Percentiles rank a stretch among this genome's conserved stretches.
These are phyloP conservation scores for Grigorovia humatica DNA, from an alignment of 805 yeast genomes.

Conservation along the genomic window DNA sequence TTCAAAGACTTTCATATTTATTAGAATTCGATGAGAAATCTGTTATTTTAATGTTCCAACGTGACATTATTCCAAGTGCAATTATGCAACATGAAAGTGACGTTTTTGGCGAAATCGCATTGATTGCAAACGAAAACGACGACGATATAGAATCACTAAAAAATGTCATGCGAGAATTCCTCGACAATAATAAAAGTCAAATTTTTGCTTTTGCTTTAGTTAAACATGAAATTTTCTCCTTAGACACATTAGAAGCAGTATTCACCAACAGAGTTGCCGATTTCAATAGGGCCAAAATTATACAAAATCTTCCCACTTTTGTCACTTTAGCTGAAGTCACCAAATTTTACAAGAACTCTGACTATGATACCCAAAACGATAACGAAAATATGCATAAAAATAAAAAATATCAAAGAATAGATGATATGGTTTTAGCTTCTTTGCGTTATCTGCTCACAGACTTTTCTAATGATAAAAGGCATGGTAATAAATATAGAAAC, in stretches of 20 bases:
- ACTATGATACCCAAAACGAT: conserved; percentile 5
- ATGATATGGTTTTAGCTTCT: conserved; percentile 17
- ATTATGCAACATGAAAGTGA: conserved; percentile 56
- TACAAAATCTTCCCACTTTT: conserved; percentile 24
- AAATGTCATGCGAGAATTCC: conserved; percentile 14
- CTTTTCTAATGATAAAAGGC: conserved; percentile 20
- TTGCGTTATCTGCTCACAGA: conserved; percentile 21
- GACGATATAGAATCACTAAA: conserved; percentile 11
- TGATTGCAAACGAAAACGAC: conserved; percentile 19
- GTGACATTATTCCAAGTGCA: conserved; percentile 67
- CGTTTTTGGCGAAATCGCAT: conserved; percentile 34
- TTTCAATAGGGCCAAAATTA: conserved; percentile 20
- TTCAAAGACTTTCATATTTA: conserved; percentile 51
- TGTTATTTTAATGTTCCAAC: conserved; percentile 58
- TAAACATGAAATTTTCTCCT: conserved; percentile 23
- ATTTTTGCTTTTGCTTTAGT: conserved; percentile 28
- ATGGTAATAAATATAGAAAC: conserved; percentile 20
- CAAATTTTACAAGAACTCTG: conserved; percentile 20
- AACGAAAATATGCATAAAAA: conserved; percentile 13
- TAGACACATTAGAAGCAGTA: conserved; percentile 23
- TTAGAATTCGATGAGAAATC: conserved; percentile 51
- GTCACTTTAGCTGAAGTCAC: conserved; percentile 26
- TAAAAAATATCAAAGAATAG: not conserved
- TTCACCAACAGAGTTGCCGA: conserved; percentile 23
- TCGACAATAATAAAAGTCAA: conserved; percentile 25